Conservation (phyloP, 805 yeast genomes). For the Candida vartiovaarae region DNA sequence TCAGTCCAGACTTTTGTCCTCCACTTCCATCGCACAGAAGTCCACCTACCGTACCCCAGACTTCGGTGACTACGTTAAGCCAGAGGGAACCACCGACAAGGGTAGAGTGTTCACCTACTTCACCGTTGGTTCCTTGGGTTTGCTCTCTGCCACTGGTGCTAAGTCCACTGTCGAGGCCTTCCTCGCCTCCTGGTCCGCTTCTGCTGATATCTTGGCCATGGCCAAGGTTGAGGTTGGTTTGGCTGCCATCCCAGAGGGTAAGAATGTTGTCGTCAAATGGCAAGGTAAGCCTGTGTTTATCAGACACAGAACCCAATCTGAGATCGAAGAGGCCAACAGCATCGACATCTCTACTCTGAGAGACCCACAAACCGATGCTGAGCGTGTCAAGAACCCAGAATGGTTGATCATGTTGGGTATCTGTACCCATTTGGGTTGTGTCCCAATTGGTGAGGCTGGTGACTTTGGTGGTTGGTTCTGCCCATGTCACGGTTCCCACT, state of each 20-base stretch:
- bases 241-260: conserved; percentile 91
- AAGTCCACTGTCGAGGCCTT: conserved; percentile 93
- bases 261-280: conserved; percentile 98
- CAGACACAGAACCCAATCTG: conserved; percentile 94
- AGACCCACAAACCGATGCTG: conserved; percentile 91
- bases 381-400: conserved; percentile 94
- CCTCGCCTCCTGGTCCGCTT: conserved; percentile 90
- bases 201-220: conserved; percentile 98
- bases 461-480: conserved; percentile 99
- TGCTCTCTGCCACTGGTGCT: conserved; percentile 88
- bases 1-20: conserved; percentile 25
- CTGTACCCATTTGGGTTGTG: conserved; percentile 99
- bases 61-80: conserved; percentile 72
- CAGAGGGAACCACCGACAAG: conserved; percentile 61
- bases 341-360: conserved; percentile 74
- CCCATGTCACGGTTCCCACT: conserved; percentile 99
- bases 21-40: conserved; percentile 44
- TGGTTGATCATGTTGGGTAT: conserved; percentile 99
- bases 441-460: conserved; percentile 99
- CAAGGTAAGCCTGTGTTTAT: conserved; percentile 99
- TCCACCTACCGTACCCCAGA: conserved; percentile 89
- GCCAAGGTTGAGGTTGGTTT: conserved; percentile 98
- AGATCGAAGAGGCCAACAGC: conserved; percentile 88
- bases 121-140: conserved; percentile 95
- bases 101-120: conserved; percentile 88